Evolutionary conservation across 176 grass and related monocot species (phyloP).

Genomic region (Areca catechu): DNA sequence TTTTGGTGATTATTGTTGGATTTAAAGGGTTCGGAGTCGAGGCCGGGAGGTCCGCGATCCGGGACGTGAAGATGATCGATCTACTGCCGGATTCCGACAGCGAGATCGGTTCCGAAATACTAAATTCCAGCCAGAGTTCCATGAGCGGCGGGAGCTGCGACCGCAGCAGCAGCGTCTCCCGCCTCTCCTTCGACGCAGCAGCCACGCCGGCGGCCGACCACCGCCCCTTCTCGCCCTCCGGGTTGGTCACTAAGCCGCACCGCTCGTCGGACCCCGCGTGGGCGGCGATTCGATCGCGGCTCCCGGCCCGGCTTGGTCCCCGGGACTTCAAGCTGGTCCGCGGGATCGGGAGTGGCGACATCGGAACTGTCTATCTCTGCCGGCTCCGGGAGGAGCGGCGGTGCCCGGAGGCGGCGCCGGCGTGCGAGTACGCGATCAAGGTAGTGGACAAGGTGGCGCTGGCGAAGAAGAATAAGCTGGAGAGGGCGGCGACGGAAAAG

Average conservation of each 20-base stretch:
- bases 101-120: conserved; percentile 42
- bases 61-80: conserved; percentile 5
- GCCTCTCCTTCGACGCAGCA: conserved; percentile 45
- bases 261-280: conserved; percentile 58
- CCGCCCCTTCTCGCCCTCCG: neutral
- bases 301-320: conserved; percentile 30
- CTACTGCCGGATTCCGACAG: conserved; percentile 25
- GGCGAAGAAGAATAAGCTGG: conserved; percentile 78
- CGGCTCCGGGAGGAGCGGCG: conserved; percentile 29
- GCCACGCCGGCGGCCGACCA: conserved; percentile 9
- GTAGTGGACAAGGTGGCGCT: conserved; percentile 76
- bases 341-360: conserved; percentile 76
- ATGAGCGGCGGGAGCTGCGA: conserved; percentile 38
- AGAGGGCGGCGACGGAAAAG: conserved; percentile 77
- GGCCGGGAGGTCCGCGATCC: neutral
- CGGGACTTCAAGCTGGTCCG: conserved; percentile 83
- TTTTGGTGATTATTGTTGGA: too few species aligned
- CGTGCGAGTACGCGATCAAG: conserved; percentile 85
- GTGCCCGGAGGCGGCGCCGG: conserved; percentile 2
- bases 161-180: conserved; percentile 40
- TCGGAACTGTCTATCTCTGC: conserved; percentile 95
- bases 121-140: conserved; percentile 77
- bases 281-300: conserved; percentile 34
- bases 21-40: neutral
- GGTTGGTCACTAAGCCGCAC: conserved; percentile 43